Conservation (phyloP, 2,329 filamentous ascomycete species). For the Neonectria magnoliae region DNA sequence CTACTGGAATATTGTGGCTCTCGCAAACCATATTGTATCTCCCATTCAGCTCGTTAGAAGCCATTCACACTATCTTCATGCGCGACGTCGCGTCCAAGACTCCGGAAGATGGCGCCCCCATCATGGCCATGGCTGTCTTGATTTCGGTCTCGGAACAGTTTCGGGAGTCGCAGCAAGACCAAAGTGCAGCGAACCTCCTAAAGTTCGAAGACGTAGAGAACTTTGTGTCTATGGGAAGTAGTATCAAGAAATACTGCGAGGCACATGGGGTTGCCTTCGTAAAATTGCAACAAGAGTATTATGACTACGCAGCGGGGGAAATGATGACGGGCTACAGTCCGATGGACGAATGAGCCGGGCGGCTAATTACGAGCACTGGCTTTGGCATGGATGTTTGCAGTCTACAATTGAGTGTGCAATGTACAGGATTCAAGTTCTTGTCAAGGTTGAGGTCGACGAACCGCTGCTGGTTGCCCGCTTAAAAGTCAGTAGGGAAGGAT, state of each 20-base stretch:
- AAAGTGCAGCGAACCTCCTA: neutral
- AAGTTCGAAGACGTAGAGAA: slow-evolving; percentile 10
- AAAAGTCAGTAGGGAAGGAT: no score
- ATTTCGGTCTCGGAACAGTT: neutral
- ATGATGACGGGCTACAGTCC: neutral
- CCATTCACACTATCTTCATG: no score
- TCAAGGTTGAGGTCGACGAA: no score
- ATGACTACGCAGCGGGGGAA: neutral
- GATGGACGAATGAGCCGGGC: neutral
- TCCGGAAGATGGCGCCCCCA: neutral
- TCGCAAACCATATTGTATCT: slow-evolving; percentile 6
- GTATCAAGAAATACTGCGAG: slow-evolving; percentile 8
- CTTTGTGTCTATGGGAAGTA: neutral
- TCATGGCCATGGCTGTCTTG: neutral
- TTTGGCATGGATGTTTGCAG: neutral
- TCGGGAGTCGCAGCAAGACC: no score
- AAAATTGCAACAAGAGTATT: slow-evolving; percentile 9
- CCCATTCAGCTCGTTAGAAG: neutral
- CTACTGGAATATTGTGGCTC: slow-evolving; percentile 16
- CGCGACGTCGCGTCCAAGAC: no score
- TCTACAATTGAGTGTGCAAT: no score
- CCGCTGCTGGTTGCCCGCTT: no score
- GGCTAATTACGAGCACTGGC: neutral
- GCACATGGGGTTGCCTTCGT: slow-evolving; percentile 1
- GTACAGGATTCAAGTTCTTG: no score